Percentiles rank a stretch among this genome's conserved stretches.
These are phyloP conservation scores for Mycena epipterygia DNA, from an alignment of 768 basidiomycete genomes.

Conservation along the genomic window DNA sequence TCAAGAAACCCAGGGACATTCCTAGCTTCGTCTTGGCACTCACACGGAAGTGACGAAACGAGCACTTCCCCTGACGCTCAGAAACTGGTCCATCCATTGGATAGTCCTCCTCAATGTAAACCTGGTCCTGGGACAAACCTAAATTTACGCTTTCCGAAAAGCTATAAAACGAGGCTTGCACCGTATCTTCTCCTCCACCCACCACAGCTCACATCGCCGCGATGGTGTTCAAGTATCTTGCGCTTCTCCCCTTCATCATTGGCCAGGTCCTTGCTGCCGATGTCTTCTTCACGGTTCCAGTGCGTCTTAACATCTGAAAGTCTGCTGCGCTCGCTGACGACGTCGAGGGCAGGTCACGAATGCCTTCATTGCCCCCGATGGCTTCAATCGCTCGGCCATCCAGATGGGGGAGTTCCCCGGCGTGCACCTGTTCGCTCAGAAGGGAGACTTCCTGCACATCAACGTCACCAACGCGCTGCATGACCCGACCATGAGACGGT, in stretches of 20 bases:
- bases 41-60: too few species aligned
- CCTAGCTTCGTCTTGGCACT: too few species aligned
- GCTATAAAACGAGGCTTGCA: not conserved
- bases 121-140: too few species aligned
- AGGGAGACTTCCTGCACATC: constrained; percentile 51
- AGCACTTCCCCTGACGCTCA: not conserved
- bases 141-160: not conserved
- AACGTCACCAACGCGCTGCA: constrained; percentile 48
- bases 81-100: not conserved
- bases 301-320: not conserved
- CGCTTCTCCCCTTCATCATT: constrained; percentile 13
- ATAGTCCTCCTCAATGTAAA: too few species aligned
- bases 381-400: constrained; percentile 53
- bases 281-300: constrained; percentile 5
- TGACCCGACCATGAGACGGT: constrained; percentile 49
- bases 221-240: constrained; percentile 12
- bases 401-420: constrained; percentile 57
- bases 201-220: not conserved
- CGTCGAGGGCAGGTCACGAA: constrained; percentile 31
- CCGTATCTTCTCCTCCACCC: not conserved
- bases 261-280: constrained; percentile 10
- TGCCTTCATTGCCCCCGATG: constrained; percentile 58
- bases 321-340: not conserved
- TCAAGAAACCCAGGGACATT: too few species aligned
- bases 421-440: constrained; percentile 54